Conservation (phyloP, 208 protist genomes). For the Lotmaria passim region DNA sequence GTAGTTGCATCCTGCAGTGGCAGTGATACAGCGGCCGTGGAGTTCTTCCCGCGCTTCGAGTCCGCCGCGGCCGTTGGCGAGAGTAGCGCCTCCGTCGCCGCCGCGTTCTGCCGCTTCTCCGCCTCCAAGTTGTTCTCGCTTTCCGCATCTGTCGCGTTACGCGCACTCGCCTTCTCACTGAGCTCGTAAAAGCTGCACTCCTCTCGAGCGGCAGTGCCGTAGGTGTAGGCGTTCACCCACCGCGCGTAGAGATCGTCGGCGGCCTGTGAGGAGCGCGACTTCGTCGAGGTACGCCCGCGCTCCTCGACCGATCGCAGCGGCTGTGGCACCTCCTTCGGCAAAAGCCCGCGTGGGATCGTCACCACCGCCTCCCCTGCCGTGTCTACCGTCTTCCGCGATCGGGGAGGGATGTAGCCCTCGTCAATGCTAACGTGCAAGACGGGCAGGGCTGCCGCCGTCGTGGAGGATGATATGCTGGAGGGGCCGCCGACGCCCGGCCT, state of each 20-base stretch:
- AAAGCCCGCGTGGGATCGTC: conserved; percentile 11
- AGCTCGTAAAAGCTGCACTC: conserved; percentile 9
- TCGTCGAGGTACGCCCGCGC: background rate
- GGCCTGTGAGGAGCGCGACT: background rate
- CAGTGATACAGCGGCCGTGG: background rate
- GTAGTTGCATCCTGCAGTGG: background rate
- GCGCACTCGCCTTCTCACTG: background rate
- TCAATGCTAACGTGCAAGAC: background rate
- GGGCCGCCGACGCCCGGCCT: background rate
- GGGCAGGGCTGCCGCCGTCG: background rate
- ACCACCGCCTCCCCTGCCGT: no score
- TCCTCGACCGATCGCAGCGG: conserved; percentile 14
- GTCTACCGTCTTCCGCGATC: background rate
- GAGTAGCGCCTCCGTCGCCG: no score
- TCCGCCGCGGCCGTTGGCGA: no score
- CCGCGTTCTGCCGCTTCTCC: no score
- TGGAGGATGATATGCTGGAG: background rate
- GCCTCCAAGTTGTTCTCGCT: no score
- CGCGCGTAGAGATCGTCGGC: conserved; percentile 7
- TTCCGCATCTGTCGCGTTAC: no score
- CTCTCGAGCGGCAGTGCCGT: conserved; percentile 2
- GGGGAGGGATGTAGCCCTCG: background rate
- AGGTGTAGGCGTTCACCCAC: conserved; percentile 19
- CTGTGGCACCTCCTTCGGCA: conserved; percentile 16
- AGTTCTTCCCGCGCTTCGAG: background rate